phyloP scores from a whole-genome alignment of 805 yeast species.

The Dipodascus geniculatus region DNA sequence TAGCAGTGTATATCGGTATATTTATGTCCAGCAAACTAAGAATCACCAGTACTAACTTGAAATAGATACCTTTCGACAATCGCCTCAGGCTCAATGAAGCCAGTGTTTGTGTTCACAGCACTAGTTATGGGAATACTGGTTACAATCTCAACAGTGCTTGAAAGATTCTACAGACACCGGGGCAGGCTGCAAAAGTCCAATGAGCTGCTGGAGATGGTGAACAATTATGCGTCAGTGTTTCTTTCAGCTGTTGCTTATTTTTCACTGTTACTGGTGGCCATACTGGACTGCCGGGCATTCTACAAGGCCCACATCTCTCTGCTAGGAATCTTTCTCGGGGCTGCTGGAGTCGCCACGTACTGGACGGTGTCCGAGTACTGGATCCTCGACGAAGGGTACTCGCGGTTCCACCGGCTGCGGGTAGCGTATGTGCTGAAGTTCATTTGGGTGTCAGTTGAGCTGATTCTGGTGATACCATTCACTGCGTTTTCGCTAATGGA shows the following conservation, averaged over 20 bases:
- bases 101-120: not conserved
- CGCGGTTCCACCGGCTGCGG: not conserved
- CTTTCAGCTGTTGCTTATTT: not conserved
- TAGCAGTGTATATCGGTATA: constrained; percentile 1
- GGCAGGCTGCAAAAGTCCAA: not conserved
- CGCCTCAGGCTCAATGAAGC: constrained; percentile 1
- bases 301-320: not conserved
- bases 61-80: not conserved
- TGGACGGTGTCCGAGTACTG: not conserved
- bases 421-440: not conserved
- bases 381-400: not conserved
- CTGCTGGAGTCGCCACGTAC: not conserved
- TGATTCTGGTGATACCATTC: not conserved
- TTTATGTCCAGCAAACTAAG: not conserved
- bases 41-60: not conserved
- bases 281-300: not conserved
- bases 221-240: not conserved
- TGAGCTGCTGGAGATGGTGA: not conserved
- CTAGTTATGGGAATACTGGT: not conserved
- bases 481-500: not conserved
- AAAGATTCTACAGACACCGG: not conserved
- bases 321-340: not conserved
- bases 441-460: not conserved
- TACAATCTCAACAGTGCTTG: not conserved
- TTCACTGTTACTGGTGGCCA: not conserved